Conservation (phyloP, 116 monocot species). For the Papilionanthe hybrid region DNA sequence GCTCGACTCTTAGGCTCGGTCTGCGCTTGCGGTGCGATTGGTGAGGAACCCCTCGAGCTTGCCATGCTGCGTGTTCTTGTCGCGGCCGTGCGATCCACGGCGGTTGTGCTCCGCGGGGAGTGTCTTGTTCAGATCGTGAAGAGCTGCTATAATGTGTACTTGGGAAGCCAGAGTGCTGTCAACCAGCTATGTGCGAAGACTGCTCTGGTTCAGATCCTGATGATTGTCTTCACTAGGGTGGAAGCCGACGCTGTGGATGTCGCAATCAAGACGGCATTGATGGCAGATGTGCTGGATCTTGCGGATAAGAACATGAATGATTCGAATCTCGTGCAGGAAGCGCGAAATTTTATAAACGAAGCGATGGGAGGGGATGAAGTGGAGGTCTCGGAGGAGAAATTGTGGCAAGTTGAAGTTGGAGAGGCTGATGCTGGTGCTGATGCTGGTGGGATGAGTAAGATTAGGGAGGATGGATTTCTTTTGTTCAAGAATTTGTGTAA, state of each 20-base stretch:
- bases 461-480: conserved; percentile 79
- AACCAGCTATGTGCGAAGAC: conserved; percentile 89
- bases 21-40: conserved; percentile 36
- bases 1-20: conserved; percentile 36
- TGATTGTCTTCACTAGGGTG: conserved; percentile 62
- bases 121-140: conserved; percentile 63
- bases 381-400: background rate
- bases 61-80: conserved; percentile 55
- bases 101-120: conserved; percentile 50
- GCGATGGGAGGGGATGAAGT: conserved; percentile 45
- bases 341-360: conserved; percentile 83
- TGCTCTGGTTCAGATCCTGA: conserved; percentile 63
- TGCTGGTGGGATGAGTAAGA: conserved; percentile 38
- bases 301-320: conserved; percentile 81
- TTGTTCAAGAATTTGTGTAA: conserved; percentile 90
- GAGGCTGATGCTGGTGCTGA: conserved; percentile 3
- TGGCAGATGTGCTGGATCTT: conserved; percentile 80
- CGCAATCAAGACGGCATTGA: conserved; percentile 39
- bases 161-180: conserved; percentile 60
- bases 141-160: conserved; percentile 83
- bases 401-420: conserved; percentile 1
- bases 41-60: conserved; percentile 70
- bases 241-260: conserved; percentile 55
- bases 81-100: conserved; percentile 59
- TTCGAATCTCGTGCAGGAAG: conserved; percentile 59